Evolutionary conservation across 768 basidiomycete species (phyloP).

Genomic region (Phylloporus rhodoxanthus): DNA sequence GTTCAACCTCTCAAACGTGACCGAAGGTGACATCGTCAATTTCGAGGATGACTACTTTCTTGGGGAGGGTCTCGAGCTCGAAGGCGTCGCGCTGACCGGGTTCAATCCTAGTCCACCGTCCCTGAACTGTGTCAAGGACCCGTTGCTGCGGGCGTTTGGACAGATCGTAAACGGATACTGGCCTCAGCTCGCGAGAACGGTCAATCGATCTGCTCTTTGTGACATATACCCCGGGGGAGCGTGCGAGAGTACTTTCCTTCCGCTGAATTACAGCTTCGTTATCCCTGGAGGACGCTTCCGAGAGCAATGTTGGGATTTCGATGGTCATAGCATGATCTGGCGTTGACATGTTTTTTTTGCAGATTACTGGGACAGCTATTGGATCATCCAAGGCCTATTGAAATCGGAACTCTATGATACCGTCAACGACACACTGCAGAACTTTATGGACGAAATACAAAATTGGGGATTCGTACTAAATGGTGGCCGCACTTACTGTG

Average conservation of each 20-base stretch:
- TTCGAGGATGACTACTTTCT: slow-evolving; percentile 73
- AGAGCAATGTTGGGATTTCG: slow-evolving; percentile 62
- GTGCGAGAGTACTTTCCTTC: slow-evolving; percentile 84
- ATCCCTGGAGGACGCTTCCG: slow-evolving; percentile 84
- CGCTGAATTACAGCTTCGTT: slow-evolving; percentile 87
- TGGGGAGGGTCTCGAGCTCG: slow-evolving; percentile 83
- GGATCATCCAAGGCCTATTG: slow-evolving; percentile 85
- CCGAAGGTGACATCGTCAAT: slow-evolving; percentile 56
- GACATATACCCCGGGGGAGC: slow-evolving; percentile 36
- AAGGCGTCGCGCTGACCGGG: slow-evolving; percentile 51
- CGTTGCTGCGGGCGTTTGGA: slow-evolving; percentile 65
- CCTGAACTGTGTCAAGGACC: slow-evolving; percentile 63
- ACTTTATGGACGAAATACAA: slow-evolving; percentile 93
- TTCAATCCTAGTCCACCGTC: slow-evolving; percentile 64
- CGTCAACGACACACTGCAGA: slow-evolving; percentile 74
- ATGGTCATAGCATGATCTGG: not conserved
- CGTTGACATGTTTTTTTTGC: not conserved
- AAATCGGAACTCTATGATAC: slow-evolving; percentile 68
- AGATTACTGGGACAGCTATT: slow-evolving; percentile 71
- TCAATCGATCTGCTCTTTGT: slow-evolving; percentile 68
- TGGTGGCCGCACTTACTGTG: slow-evolving; percentile 87
- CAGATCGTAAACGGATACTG: slow-evolving; percentile 83
- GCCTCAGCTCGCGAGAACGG: slow-evolving; percentile 70
- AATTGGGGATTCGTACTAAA: slow-evolving; percentile 89
- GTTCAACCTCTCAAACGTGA: slow-evolving; percentile 36